Evolutionary conservation across 441 rosid genomes (phyloP).

Genomic region (Hura crepitans): DNA sequence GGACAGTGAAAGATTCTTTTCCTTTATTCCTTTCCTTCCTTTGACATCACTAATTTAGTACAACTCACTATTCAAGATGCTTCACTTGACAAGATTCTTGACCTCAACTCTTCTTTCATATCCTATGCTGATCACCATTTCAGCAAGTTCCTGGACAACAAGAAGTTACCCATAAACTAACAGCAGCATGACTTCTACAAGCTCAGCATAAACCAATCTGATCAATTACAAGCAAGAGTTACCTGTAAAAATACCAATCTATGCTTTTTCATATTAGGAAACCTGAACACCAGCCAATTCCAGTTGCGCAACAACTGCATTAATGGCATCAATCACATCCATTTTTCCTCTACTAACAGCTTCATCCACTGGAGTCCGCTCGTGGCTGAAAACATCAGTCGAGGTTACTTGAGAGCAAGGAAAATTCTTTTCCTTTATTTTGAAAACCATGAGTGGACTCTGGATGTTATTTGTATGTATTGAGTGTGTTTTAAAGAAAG

Average conservation of each 20-base stretch:
- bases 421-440: not conserved
- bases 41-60: slow-evolving; percentile 2
- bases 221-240: slow-evolving; percentile 10
- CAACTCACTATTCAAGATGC: slow-evolving; percentile 11
- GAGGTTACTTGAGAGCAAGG: not conserved
- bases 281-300: slow-evolving; percentile 55
- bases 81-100: not conserved
- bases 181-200: not conserved
- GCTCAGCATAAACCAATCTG: not conserved
- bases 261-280: slow-evolving; percentile 28
- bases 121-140: not conserved
- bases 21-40: slow-evolving; percentile 27
- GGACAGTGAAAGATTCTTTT: slow-evolving; percentile 3
- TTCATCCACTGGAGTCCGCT: slow-evolving; percentile 76
- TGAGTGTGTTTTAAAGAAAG: not conserved
- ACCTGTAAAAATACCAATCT: not conserved
- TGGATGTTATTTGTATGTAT: not conserved
- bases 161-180: not conserved
- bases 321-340: slow-evolving; percentile 62
- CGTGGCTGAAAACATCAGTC: slow-evolving; percentile 46
- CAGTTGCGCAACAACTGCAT: slow-evolving; percentile 51
- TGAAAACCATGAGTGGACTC: not conserved
- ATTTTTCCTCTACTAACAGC: slow-evolving; percentile 61
- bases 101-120: not conserved
- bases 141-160: not conserved